Percentiles rank a stretch among this genome's conserved stretches.
Conservation (phyloP, 176 grass and related monocot genomes). For the Triticum aestivum region IWGSC_CS_RefSeq_v2.1 NC_057812.1:706686342-706686841, state of each 20-base stretch:
- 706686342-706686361: background rate
- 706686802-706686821: no score
- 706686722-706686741: no score
- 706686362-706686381: background rate
- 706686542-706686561: background rate
- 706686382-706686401: background rate
- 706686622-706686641: background rate
- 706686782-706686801: no score
- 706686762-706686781: no score
- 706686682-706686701: no score
- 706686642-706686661: no score
- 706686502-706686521: background rate
- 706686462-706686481: background rate
- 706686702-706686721: no score
- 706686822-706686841: no score
- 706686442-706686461: background rate
- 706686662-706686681: no score
- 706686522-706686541: background rate
- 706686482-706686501: background rate
- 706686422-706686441: background rate
- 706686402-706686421: slow-evolving; percentile 17
- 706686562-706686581: background rate
- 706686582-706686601: background rate
- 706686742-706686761: no score
- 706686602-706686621: background rate